Base-by-base conservation (phyloP, 805 yeast species). In the Zygoascus tannicola region DNA sequence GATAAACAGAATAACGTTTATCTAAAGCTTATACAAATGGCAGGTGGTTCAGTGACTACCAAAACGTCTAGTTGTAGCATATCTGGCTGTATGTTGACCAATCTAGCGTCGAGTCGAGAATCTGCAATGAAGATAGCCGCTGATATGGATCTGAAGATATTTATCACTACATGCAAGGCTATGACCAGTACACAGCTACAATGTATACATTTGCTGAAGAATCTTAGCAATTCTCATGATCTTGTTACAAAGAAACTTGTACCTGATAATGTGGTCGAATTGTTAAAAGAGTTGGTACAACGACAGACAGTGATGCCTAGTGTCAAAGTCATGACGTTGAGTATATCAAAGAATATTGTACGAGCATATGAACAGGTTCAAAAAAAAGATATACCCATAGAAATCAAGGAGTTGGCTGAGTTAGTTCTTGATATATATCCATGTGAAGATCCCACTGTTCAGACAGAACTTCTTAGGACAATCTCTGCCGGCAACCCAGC, bases 161-260 rank as follows among this genome's bases (percentile, higher is more conserved):
- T 32, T 10, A 44, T 48, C 32, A 22, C 36, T 8, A 20, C 16
- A 4, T 41, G 34, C 19, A 5, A 18, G 14, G 15, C 35, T 4
- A 44, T 37, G 41, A 32, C 40, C 2, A 35, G 34, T 26, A 43
- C 42, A 22, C 49, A 44, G 41, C 44, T 51, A 3, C 55, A 51
- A 38, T 40, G 47, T n/a, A 40, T 44, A 10, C 53, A 51, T 38
- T 22, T 51, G 34, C 38, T 51, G 18, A 41, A 50, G 37, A 47
- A 43, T 15, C 16, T 51, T 1, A 40, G 47, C 2, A 33, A 39
- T 10, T 22, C 16, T 20, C 30, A 20, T 15, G 40, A 39, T 12
- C 28, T 32, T 22, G 22, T 20, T 23, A 5, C 19, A 4, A 23
- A 28, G 15, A 39, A 44, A 5, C 23, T 38, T 12, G 23, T 41